Base-by-base conservation (phyloP, 2,329 filamentous ascomycete genomes). In the Penicillium thymicola region DNA sequence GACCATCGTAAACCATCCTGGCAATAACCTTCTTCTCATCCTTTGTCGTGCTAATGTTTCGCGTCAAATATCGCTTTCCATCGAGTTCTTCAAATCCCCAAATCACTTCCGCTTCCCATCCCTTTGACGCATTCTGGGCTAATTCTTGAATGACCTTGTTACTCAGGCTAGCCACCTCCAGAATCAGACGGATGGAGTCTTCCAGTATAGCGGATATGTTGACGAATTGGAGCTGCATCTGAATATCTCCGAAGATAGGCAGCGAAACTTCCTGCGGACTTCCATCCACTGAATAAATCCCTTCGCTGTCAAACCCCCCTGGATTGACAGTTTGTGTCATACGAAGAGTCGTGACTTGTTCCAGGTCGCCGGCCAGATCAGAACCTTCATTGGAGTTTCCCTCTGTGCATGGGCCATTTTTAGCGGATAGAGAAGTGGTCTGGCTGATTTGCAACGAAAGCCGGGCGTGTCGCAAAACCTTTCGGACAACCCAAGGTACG, bases 71-170 rank as follows among this genome's bases (percentile, higher is more conserved):
- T 44, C 38, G 51, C 28, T 58, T 55, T 11, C 55, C 57, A 2
- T 60, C 38, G 3, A 65, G 54, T 10, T 47, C 32, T 34, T 65
- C 62, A 52, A 65, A 65, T 6, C 54, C 61, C 62, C 62, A 65
- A 21, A 62, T 30, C 3, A 63, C 62, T 34, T 40, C 53, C 7
- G 61, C 59, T 3, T 61, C 38, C 62, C 62, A 65, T 11, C 52
- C 59, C 42, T 60, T 63, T 10, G 46, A 42, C 6, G 27, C 2
- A 43, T 62, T 60, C 2, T 48, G 28, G 11, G 58, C 59, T 13
- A 45, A 14, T 44, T 65, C 61, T 16, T 60, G 55, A 43, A 64
- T 64, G 0, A 59, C 58, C 9, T 37, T 54, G 2, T 38, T 50
- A 1, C 38, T 48, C 10, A 53, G 23, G 32, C 57, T 55, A 1